Conservation (phyloP, 495 filamentous ascomycete genomes). For the Cryomyces minteri region DNA sequence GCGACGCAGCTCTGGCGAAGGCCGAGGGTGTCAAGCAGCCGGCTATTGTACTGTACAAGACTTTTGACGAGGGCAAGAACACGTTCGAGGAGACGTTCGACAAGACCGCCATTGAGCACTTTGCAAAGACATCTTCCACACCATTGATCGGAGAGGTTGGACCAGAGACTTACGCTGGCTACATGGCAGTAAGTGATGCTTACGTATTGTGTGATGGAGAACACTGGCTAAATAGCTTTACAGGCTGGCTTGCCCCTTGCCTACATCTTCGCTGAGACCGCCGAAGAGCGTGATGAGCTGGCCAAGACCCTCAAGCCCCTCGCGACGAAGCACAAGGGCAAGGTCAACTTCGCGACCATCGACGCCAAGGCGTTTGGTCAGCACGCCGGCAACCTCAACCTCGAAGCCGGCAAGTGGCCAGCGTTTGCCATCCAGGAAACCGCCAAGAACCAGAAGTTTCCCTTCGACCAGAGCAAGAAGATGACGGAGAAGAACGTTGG, state of each 20-base stretch:
- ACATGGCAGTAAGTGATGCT: slow-evolving; percentile 56
- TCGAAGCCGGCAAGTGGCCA: slow-evolving; percentile 85
- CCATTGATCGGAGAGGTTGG: slow-evolving; percentile 93
- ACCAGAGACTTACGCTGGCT: slow-evolving; percentile 90
- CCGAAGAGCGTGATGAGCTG: slow-evolving; percentile 72
- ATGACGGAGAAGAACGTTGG: slow-evolving; percentile 57
- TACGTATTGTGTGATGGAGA: neutral
- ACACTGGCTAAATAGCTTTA: neutral
- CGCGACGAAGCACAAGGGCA: slow-evolving; percentile 58
- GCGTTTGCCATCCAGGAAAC: slow-evolving; percentile 97
- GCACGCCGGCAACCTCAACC: slow-evolving; percentile 92
- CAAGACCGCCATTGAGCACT: slow-evolving; percentile 55
- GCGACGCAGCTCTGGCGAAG: slow-evolving; percentile 68
- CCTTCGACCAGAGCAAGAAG: slow-evolving; percentile 71
- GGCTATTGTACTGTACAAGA: slow-evolving; percentile 88
- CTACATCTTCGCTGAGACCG: slow-evolving; percentile 92
- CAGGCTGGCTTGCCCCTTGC: slow-evolving; percentile 80
- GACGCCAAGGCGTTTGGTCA: slow-evolving; percentile 90
- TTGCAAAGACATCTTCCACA: slow-evolving; percentile 68
- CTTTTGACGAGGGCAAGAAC: slow-evolving; percentile 91
- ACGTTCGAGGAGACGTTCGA: slow-evolving; percentile 66
- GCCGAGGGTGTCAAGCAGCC: slow-evolving; percentile 75
- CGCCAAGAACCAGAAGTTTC: slow-evolving; percentile 92
- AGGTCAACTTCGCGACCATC: slow-evolving; percentile 93
- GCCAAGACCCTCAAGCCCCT: slow-evolving; percentile 42